Conservation (phyloP, 768 basidiomycete genomes). For the Lactarius psammicola region DNA sequence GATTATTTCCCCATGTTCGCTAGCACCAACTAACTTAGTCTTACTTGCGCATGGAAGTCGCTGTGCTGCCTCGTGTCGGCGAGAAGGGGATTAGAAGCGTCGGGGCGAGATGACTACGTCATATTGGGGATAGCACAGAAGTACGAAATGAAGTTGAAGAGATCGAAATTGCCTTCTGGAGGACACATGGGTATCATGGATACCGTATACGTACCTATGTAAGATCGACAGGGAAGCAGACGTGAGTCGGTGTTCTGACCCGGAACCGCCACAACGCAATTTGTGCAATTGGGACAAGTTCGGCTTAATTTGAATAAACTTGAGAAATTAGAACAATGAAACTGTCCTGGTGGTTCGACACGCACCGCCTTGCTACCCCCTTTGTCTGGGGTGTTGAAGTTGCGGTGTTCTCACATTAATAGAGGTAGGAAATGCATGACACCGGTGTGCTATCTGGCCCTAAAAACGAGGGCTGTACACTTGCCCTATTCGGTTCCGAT, state of each 20-base stretch:
- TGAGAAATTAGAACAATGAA: background rate
- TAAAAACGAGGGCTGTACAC: background rate
- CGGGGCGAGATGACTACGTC: background rate
- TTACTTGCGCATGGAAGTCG: background rate
- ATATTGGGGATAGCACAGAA: background rate
- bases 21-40: background rate
- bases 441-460: background rate
- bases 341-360: background rate
- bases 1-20: background rate
- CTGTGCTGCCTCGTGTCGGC: slow-evolving; percentile 19
- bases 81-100: slow-evolving; percentile 13
- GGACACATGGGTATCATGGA: slow-evolving; percentile 13
- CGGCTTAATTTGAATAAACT: background rate
- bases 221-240: slow-evolving; percentile 7
- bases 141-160: slow-evolving; percentile 20
- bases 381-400: background rate
- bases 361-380: background rate
- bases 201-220: slow-evolving; percentile 10
- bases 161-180: slow-evolving; percentile 15
- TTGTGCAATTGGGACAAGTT: background rate
- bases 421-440: background rate
- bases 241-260: background rate
- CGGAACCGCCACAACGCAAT: background rate
- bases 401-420: slow-evolving; percentile 4
- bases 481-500: slow-evolving; percentile 8